Base-by-base conservation (phyloP, 306 rosid genomes). In the Albizia julibrissin region DNA sequence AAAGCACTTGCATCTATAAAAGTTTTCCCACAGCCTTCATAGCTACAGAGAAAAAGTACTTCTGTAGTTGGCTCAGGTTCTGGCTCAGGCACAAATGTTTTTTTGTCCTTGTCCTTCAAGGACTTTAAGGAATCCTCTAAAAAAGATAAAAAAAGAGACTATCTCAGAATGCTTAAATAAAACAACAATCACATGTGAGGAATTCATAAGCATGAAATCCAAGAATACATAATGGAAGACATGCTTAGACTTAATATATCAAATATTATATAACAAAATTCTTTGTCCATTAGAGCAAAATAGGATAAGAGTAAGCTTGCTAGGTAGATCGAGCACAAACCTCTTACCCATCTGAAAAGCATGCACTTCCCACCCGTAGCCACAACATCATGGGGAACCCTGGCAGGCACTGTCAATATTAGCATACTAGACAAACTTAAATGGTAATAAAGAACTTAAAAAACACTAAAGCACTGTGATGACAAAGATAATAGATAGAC, bases 11-110 rank as follows among this genome's bases (percentile, higher is more conserved):
- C 97, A 85, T 96, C 99, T 77, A 93, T 93, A 79, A 96, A 96
- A 77, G 98, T 92, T 91, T 93, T 93, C 68, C 99, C 99, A 73
- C 99, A 96, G 82, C 93, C 88, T 72, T 96, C 97, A 61, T 89
- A 92, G 92, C 99, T 96, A 89, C 98, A 96, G 47, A 96, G 96
- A 79, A 96, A 96, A 82, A 96, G 99, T 24, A 96, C 99, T 91
- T 96, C 97, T 42, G 97, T 96, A 11, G 98, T 93, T 77, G 99
- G 98, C 81, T 95, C 98, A 22, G 98, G 97, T 85, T 95, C 99
- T 75, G 94, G 98, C 80, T 93, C 97, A 47, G 97, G 93, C 26
- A 84, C 82, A 56, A 86, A 83, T 12, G 94, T 86, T 77, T 92
- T 94, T 62, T 87, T 92, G 68, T 77, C 86, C 85, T 87, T 96